Evolutionary conservation across 331 rosid species (phyloP).

Genomic region (Cydonia oblonga): DNA sequence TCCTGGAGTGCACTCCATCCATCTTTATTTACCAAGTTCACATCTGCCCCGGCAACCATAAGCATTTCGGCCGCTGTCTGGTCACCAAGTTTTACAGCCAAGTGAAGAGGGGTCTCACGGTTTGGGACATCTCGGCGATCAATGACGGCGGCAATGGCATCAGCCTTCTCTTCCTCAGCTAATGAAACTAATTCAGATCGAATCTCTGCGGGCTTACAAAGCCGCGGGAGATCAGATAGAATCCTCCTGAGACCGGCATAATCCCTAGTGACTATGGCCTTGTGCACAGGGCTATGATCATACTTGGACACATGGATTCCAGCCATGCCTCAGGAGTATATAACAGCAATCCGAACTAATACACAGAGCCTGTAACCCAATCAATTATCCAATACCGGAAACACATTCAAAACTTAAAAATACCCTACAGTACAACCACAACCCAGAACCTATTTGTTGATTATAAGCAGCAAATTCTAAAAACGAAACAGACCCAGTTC

Average conservation of each 20-base stretch:
- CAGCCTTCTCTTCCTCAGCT: slow-evolving; percentile 91
- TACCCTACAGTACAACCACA: slow-evolving; percentile 12
- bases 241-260: slow-evolving; percentile 57
- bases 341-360: slow-evolving; percentile 27
- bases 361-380: slow-evolving; percentile 19
- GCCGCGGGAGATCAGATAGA: slow-evolving; percentile 50
- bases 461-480: slow-evolving; percentile 16
- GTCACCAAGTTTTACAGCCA: slow-evolving; percentile 86
- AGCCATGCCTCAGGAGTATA: slow-evolving; percentile 57
- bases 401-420: background rate
- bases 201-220: slow-evolving; percentile 58
- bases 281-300: slow-evolving; percentile 88
- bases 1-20: slow-evolving; percentile 99
- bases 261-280: slow-evolving; percentile 68
- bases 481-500: slow-evolving; percentile 26
- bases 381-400: background rate
- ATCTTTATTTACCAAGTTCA: slow-evolving; percentile 94
- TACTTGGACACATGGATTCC: slow-evolving; percentile 58
- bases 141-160: slow-evolving; percentile 56
- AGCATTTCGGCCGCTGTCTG: slow-evolving; percentile 72
- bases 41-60: slow-evolving; percentile 92
- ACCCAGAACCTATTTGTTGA: slow-evolving; percentile 3
- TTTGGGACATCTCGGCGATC: slow-evolving; percentile 88
- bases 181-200: slow-evolving; percentile 50
- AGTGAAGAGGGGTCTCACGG: slow-evolving; percentile 89